A percentile compares a stretch with the other conserved stretches of the same genome.
Conservation (phyloP, 2,329 filamentous ascomycete species). For the Canariomyces notabilis region DNA sequence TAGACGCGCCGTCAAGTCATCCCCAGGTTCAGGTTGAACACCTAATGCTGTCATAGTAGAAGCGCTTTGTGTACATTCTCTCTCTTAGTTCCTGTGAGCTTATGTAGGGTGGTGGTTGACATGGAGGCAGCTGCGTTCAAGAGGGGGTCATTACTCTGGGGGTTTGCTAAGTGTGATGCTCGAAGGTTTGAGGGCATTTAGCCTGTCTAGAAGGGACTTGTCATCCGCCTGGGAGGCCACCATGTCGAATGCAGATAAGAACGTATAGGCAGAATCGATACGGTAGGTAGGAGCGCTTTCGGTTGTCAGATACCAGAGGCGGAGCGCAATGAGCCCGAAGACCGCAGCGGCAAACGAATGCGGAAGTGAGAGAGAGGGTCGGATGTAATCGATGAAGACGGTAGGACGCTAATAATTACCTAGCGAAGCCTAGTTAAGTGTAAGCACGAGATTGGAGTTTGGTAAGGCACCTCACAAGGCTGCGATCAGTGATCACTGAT, state of each 20-base stretch:
- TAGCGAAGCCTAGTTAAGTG: no score
- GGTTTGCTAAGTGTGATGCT: constrained; percentile 33
- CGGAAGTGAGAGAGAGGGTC: background rate
- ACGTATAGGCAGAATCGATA: background rate
- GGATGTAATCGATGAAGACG: background rate
- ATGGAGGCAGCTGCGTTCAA: background rate
- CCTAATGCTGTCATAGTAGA: background rate
- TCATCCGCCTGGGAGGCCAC: constrained; percentile 29
- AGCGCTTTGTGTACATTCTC: constrained; percentile 12
- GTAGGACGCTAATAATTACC: no score
- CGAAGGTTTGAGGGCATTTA: constrained; percentile 47
- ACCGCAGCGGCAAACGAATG: no score
- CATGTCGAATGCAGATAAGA: constrained; percentile 10
- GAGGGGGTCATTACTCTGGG: constrained; percentile 35
- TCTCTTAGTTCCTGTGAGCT: constrained; percentile 11
- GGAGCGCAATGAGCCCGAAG: no score
- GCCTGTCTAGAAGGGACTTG: constrained; percentile 46
- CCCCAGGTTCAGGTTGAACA: constrained; percentile 33
- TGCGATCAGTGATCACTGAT: background rate
- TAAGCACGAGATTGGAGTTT: background rate
- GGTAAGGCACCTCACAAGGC: constrained; percentile 3
- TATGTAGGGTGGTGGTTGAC: no score
- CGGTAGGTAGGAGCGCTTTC: background rate
- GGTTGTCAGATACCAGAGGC: no score
- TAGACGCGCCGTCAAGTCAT: constrained; percentile 47